Evolutionary conservation across 352 stramenopile species (phyloP), one percentile per base, ranked within the genome.

Genomic region (Peronospora destructor): DNA sequence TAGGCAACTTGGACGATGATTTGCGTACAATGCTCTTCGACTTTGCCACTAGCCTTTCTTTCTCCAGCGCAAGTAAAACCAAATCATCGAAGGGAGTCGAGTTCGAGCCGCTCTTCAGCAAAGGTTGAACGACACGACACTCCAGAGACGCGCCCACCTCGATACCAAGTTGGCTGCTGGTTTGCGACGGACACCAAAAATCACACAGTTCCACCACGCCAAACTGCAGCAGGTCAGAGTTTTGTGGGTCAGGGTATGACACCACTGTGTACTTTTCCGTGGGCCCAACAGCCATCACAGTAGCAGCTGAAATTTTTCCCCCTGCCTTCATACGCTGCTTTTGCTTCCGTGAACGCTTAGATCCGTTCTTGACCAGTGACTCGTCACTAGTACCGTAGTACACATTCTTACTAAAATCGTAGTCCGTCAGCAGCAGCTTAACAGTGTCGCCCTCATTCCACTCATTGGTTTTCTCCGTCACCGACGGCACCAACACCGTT

Each of bases 361-460:
- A 67, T 25, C 77, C 71, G 21, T 41, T 76, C 44, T 73, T 69
- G 2, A 88, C 77, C 6, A 91, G 61, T n/a, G 49, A 45, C 2
- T 55, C 53, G 26, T 77, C 68, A 9, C 70, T 55, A 17, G 60
- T 49, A 8, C 67, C 84, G 37, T 80, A 91, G 57, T 80, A 94
- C 30, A 95, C 71, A 34, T 70, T 68, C 68, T 93, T 95, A 23
- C 84, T 84, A 39, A 86, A 86, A 52, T 95, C 83, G 56, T 85
- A 95, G 62, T 95, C 81, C 1, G 84, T 78, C 2, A 93, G 64
- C 11, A 87, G 48, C 36, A 95, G 34, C 70, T 92, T 91, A 25
- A 88, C 66, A 29, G 49, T 64, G 45, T 83, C 64, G 29, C 74
- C 75, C 59, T 91, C 76, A 40, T 76, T 61, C 68, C 69, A 86